Base-by-base conservation (phyloP, 306 rosid species). In the Malus sylvestris region DNA sequence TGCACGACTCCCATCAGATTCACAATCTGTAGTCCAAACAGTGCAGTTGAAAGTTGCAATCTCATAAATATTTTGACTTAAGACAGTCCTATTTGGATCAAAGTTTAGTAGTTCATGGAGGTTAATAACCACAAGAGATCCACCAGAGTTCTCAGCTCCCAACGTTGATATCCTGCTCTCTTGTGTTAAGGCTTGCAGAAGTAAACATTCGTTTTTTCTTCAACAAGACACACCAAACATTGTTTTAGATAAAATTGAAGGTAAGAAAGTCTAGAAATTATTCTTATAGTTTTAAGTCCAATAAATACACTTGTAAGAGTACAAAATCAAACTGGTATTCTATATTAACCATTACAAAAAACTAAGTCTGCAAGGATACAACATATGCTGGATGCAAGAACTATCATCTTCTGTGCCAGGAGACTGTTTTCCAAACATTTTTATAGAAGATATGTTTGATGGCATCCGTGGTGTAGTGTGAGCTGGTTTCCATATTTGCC, bases 11-110 rank as follows among this genome's bases (percentile, higher is more conserved):
- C 88, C 82, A 65, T 71, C 86, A 78, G 82, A 67, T 70, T 83
- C 86, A 81, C 86, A 90, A 81, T 94, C 96, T 74, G 91, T 86
- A 23, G 95, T 87, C 98, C 98, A 94, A 71, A 92, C 72, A 11
- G 97, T 91, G 79, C 91, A 81, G 67, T 81, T 82, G 73, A 90
- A 85, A 81, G 93, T 82, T 58, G 91, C 85, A 77, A 90, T 78
- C 67, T 87, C 87, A 57, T 78, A 82, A 60, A 87, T 79, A 76
- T 89, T 79, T 70, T 82, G 86, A 77, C 89, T 82, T 42, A 85
- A 79, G 78, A 71, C 67, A 64, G 72, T 66, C 81, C 83, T 59
- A 25, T 76, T 81, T 22, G 81, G 72, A 82, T 81, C 69, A 45
- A 89, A 84, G 79, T 88, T 90, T 71, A 90, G 61, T 4, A 91